Percentiles rank a stretch among this genome's conserved stretches.
Conservation (phyloP, 208 protist species). For the Trypanosoma melophagium region DNA sequence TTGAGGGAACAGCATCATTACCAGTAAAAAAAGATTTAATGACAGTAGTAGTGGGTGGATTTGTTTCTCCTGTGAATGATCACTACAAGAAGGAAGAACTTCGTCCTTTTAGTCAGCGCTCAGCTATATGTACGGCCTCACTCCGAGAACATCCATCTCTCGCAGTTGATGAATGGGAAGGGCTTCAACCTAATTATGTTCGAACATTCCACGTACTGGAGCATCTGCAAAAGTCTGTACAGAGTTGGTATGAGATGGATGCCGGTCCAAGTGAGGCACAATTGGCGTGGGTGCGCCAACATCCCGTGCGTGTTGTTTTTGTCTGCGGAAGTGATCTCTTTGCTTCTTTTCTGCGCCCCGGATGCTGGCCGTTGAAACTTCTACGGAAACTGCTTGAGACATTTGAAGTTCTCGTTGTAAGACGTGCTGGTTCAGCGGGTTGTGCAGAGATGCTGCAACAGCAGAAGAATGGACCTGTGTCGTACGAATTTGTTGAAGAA, state of each 20-base stretch:
- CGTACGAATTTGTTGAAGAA: conserved; percentile 22
- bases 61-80: conserved; percentile 78
- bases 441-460: conserved; percentile 17
- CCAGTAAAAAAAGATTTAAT: not conserved
- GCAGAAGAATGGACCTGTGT: conserved; percentile 11
- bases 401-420: conserved; percentile 57
- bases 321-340: conserved; percentile 81
- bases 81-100: conserved; percentile 74
- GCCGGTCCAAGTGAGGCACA: conserved; percentile 22
- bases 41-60: conserved; percentile 63
- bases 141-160: conserved; percentile 45
- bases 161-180: conserved; percentile 76
- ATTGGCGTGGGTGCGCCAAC: conserved; percentile 21
- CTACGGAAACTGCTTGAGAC: conserved; percentile 55
- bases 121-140: conserved; percentile 36
- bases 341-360: conserved; percentile 61
- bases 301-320: conserved; percentile 48
- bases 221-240: conserved; percentile 53
- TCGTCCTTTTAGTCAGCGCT: conserved; percentile 38
- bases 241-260: conserved; percentile 40
- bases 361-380: conserved; percentile 62
- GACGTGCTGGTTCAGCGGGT: conserved; percentile 16
- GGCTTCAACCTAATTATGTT: conserved; percentile 56
- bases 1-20: too few relatives aligned
- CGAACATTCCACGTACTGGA: conserved; percentile 64